Evolutionary conservation across 495 filamentous ascomycete species (phyloP), one percentile per base, ranked within the genome.

Genomic region (Pyronema omphalodes): DNA sequence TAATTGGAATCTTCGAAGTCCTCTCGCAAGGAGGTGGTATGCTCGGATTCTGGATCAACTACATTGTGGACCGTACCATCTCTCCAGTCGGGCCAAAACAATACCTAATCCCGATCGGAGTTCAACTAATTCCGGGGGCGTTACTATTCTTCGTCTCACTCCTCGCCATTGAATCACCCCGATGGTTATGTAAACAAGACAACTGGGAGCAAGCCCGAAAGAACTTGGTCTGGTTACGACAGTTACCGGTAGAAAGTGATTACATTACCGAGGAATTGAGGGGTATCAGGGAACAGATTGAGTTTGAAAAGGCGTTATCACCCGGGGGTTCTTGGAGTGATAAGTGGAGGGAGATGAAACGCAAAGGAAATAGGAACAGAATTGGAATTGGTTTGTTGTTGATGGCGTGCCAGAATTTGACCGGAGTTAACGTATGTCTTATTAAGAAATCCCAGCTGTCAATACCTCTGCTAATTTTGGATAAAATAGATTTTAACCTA

Each of bases 31-130:
- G 37, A 9, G 56, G 60, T 29, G 57, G 63, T 29, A 61, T 67
- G 52, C 46, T 67, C 18, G 68, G 66, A 6, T 70, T 68, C 55
- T 70, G 66, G 75, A 67, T 74, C 39, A 73, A 76, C 56, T 78
- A 78, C 51, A 72, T 72, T 23, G 72, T 76, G 5, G 59, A 69
- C 12, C 58, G 70, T 29, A 70, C 68, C 44, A 58, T 74, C 5
- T 58, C 69, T n/a, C 53, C 59, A 19, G 54, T 44, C 0, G 66
- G 66, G 7, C 66, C 67, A 12, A 68, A 62, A 40, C 75, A 78
- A 57, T 80, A 77, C 76, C 51, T 73, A 17, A 75, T 79, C 55
- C 76, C 77, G 9, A 71, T 79, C 40, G 73, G 71, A 7, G 63
- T 80, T 5, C 78, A 81, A 62, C 59, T 80, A 9, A 68, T 76